Conservation (phyloP, 2,329 filamentous ascomycete genomes). For the Fusarium sulawesiense region DNA sequence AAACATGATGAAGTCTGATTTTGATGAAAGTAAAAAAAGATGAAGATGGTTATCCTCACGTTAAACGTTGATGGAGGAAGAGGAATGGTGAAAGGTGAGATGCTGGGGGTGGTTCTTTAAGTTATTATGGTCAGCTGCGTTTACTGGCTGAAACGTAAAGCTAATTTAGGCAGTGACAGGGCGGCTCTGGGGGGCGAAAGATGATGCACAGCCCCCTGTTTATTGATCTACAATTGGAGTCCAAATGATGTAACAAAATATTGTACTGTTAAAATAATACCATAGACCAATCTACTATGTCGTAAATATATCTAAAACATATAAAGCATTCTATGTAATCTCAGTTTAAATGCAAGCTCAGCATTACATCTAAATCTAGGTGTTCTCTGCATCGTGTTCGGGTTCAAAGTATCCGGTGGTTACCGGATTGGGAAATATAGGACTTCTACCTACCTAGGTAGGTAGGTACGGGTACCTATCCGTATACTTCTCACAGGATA, state of each 20-base stretch:
- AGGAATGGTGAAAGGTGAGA: conserved; percentile 12
- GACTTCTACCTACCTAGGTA: neutral
- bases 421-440: conserved; percentile 19
- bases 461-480: too few species aligned
- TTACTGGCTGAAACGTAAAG: conserved; percentile 23
- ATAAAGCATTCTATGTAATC: too few species aligned
- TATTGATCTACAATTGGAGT: conserved; percentile 13
- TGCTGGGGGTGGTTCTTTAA: conserved; percentile 17
- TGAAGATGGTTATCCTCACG: conserved; percentile 5
- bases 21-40: conserved; percentile 8
- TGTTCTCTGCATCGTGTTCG: neutral
- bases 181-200: conserved; percentile 8
- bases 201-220: conserved; percentile 22
- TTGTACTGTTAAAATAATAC: neutral
- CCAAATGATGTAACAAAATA: neutral
- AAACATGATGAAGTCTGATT: conserved; percentile 32
- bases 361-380: neutral
- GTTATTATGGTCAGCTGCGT: conserved; percentile 14
- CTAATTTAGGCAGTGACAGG: conserved; percentile 22
- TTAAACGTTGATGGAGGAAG: conserved; percentile 8
- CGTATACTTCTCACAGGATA: conserved; percentile 1
- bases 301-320: too few species aligned
- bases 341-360: neutral
- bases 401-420: neutral
- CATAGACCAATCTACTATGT: too few species aligned